Evolutionary conservation across 441 rosid species (phyloP).

Genomic region (Gossypium armourianum): DNA sequence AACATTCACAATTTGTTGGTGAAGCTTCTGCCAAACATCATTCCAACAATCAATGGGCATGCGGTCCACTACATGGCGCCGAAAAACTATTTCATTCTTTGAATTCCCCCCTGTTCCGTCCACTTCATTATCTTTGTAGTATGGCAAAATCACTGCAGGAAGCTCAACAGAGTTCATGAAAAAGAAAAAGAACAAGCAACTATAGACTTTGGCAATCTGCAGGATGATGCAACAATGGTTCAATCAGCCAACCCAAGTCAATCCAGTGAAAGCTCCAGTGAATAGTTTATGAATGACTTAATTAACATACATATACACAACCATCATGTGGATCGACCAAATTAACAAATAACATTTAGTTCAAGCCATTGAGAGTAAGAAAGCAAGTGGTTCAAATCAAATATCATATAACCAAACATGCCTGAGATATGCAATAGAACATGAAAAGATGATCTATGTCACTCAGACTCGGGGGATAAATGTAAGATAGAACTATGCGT

Average conservation of each 20-base stretch:
- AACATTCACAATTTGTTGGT: conserved; percentile 71
- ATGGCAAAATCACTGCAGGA: conserved; percentile 70
- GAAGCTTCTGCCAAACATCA: conserved; percentile 88
- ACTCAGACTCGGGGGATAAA: neutral
- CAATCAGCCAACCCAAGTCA: neutral
- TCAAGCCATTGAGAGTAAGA: neutral
- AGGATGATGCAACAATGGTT: neutral
- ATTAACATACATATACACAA: neutral
- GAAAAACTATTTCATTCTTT: conserved; percentile 51
- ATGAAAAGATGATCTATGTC: neutral
- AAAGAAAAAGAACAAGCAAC: neutral
- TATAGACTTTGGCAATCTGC: neutral
- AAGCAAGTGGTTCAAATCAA: neutral
- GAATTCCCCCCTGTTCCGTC: conserved; percentile 31
- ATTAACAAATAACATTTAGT: neutral
- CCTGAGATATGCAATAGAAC: neutral
- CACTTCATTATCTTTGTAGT: conserved; percentile 50
- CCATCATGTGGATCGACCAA: neutral
- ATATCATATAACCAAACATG: neutral
- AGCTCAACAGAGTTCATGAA: neutral
- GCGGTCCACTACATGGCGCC: conserved; percentile 75
- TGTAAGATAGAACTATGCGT: neutral
- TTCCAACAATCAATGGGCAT: conserved; percentile 97
- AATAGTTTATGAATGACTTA: neutral
- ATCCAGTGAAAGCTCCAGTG: neutral